Evolutionary conservation across 768 basidiomycete species (phyloP).

Genomic region (Russula lepida): DNA sequence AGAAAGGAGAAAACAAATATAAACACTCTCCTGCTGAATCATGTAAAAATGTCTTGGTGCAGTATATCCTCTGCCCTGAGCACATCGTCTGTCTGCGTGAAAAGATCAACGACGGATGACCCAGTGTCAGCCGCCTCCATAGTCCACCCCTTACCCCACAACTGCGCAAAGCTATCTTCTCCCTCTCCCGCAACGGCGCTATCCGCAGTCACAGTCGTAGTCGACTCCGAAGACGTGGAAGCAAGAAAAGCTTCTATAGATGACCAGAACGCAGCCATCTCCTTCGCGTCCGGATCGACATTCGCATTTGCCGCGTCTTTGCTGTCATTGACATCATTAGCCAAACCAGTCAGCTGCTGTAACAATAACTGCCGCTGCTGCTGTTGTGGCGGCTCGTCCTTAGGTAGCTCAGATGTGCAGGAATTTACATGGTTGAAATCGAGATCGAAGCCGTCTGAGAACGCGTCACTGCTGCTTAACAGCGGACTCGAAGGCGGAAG

Average conservation of each 20-base stretch:
- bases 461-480: constrained; percentile 23
- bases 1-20: background rate
- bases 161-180: background rate
- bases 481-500: constrained; percentile 32
- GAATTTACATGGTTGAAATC: background rate
- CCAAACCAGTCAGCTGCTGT: too few relatives aligned
- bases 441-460: constrained; percentile 21
- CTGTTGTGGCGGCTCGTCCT: background rate
- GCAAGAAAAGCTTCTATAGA: constrained; percentile 11
- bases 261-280: constrained; percentile 14
- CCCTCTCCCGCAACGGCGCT: background rate
- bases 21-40: background rate
- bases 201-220: background rate
- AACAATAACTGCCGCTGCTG: too few relatives aligned
- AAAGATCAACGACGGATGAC: background rate
- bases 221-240: background rate
- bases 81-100: background rate
- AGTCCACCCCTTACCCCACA: background rate
- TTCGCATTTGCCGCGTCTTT: background rate
- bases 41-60: constrained; percentile 10
- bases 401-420: background rate
- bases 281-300: background rate
- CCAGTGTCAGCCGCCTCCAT: background rate
- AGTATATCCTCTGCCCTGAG: constrained; percentile 14
- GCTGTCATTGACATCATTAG: background rate